Base-by-base conservation (phyloP, 1,139 yeast genomes). In the Diutina neorugosa region DNA sequence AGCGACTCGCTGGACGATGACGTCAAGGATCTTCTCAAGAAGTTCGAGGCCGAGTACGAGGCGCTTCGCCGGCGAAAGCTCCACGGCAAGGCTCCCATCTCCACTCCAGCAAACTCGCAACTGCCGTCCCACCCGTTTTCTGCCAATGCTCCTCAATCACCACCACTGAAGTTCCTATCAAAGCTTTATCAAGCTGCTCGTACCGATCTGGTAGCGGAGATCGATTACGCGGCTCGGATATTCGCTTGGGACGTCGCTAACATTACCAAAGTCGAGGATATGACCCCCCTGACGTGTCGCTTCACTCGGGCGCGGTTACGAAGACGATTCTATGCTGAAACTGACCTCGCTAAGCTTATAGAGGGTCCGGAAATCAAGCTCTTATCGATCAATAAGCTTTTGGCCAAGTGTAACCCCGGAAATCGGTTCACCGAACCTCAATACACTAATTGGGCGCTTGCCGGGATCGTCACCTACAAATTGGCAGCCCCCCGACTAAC, bases 391-490 rank as follows among this genome's bases (percentile, higher is more conserved):
- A 76, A 76, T n/a, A 80, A 81, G 55, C 65, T 84, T 11, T 74
- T 79, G 55, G 86, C 86, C 3, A 82, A 82, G 56, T 81, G 88
- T 1, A 60, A 66, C 44, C 34, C 48, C 1, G 84, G 93, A 4
- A 96, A 96, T 1, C 70, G 77, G 31, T 90, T 77, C 61, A 65
- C 68, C 5, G 86, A 86, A 53, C 96, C 96, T 0, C 68, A 71
- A 40, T 84, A 82, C 60, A 68, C 84, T 14, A 90, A 91, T 62
- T 90, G 88, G 85, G 82, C 85, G 21, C 76, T 85, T 9, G 63
- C 84, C 23, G 97, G 95, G 1, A 74, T 86, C 8, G 70, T 91
- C 0, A 71, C 81, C 5, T 63, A 66, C 40, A 90, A 89, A 18
- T 34, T 27, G 62, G 70, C 81, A 3, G 78, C 74, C 6, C 74